Percentiles rank a stretch among this genome's conserved stretches.
phyloP scores from a whole-genome alignment of 495 filamentous ascomycete genomes.

The Xylaria longipes region DNA sequence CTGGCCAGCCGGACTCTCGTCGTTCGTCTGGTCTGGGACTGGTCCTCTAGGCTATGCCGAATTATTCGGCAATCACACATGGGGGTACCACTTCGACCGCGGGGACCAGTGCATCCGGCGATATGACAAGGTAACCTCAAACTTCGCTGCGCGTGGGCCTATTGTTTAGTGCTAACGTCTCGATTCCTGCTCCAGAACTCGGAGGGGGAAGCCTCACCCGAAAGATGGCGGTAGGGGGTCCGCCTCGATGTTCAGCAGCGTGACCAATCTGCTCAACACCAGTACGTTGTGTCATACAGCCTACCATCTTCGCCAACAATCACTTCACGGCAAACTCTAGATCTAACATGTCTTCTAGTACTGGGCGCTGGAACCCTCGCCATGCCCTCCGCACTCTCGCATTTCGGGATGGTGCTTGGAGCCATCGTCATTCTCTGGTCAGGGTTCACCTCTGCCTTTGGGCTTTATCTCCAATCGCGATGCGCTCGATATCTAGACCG shows the following conservation, averaged over 20 bases:
- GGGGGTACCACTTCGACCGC: conserved; percentile 35
- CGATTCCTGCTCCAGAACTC: conserved; percentile 33
- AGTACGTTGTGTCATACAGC: conserved; percentile 65
- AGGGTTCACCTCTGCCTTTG: conserved; percentile 84
- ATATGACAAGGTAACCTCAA: conserved; percentile 48
- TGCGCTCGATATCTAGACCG: conserved; percentile 92
- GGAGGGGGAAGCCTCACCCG: conserved; percentile 42
- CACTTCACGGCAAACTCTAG: no score
- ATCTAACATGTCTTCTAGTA: conserved; percentile 56
- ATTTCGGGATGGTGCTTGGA: conserved; percentile 87
- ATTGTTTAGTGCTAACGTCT: neutral
- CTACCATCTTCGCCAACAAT: neutral
- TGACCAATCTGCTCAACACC: conserved; percentile 95
- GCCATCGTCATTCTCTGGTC: conserved; percentile 89
- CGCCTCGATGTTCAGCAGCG: conserved; percentile 88
- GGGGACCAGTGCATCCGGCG: conserved; percentile 37
- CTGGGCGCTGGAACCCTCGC: conserved; percentile 92
- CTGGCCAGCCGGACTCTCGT: conserved; percentile 10
- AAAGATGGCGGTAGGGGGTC: conserved; percentile 63
- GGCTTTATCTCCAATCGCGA: conserved; percentile 90
- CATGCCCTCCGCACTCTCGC: conserved; percentile 91
- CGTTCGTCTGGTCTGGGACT: conserved; percentile 15
- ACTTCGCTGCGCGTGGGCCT: conserved; percentile 7
- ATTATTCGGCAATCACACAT: conserved; percentile 51
- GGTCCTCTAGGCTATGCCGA: conserved; percentile 45